phyloP scores from a whole-genome alignment of 495 filamentous ascomycete genomes.

The Xylaria cubensis region DNA sequence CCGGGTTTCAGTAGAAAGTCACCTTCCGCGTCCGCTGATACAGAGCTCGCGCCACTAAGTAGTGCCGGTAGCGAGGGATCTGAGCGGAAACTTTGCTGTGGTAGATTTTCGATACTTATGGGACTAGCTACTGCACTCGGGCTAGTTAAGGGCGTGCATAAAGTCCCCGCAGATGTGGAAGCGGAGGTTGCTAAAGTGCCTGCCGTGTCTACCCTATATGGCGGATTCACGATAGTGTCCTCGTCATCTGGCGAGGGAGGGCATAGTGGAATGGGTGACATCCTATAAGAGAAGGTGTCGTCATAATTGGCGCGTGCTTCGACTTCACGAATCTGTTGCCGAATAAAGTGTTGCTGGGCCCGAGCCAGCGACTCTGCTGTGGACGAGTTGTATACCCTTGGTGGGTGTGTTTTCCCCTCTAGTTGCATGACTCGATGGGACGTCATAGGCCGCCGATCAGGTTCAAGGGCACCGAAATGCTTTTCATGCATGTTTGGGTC shows the following conservation, averaged over 20 bases:
- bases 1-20: conserved; percentile 61
- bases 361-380: conserved; percentile 39
- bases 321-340: conserved; percentile 35
- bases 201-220: conserved; percentile 46
- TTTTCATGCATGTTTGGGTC: conserved; percentile 55
- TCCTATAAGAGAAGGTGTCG: conserved; percentile 21
- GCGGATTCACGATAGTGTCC: conserved; percentile 35
- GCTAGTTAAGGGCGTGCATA: conserved; percentile 54
- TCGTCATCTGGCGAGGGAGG: conserved; percentile 62
- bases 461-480: conserved; percentile 39
- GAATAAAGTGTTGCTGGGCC: conserved; percentile 38
- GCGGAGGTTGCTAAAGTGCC: conserved; percentile 53
- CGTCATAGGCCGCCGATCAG: conserved; percentile 48
- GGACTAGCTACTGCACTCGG: conserved; percentile 62
- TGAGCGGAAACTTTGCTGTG: conserved; percentile 68
- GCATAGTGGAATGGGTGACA: conserved; percentile 39
- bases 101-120: conserved; percentile 60
- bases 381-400: conserved; percentile 36
- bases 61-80: conserved; percentile 80
- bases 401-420: conserved; percentile 37
- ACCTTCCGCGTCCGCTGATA: conserved; percentile 66
- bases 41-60: conserved; percentile 80
- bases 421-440: conserved; percentile 48
- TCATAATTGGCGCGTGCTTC: conserved; percentile 34
- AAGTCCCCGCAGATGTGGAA: conserved; percentile 51